A percentile compares a stretch with the other conserved stretches of the same genome.
These are phyloP conservation scores for Adansonia grandidieri DNA, from an alignment of 441 rosid species.

Conservation along the genomic window DNA sequence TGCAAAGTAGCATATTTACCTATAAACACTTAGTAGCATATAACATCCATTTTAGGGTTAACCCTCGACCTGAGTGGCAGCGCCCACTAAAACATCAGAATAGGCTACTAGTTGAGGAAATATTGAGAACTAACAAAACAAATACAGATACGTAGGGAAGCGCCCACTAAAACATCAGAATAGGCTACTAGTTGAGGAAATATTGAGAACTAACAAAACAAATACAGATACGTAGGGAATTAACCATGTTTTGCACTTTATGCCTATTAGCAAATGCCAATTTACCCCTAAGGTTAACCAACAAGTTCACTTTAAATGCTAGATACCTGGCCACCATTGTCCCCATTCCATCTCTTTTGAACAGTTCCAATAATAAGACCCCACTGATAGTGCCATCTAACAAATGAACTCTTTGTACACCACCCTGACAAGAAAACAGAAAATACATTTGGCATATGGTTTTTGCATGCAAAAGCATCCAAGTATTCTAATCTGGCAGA, in stretches of 20 bases:
- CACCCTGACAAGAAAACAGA: slow-evolving; percentile 60
- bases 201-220: neutral
- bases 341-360: slow-evolving; percentile 97
- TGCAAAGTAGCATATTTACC: neutral
- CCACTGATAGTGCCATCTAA: slow-evolving; percentile 93
- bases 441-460: neutral
- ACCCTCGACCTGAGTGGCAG: neutral
- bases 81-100: neutral
- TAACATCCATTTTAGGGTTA: neutral
- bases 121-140: neutral
- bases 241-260: slow-evolving; percentile 10
- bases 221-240: neutral
- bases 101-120: neutral
- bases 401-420: slow-evolving; percentile 94
- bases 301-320: slow-evolving; percentile 19
- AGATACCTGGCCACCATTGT: slow-evolving; percentile 97
- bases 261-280: neutral
- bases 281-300: neutral
- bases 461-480: slow-evolving; percentile 4
- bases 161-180: neutral
- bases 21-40: slow-evolving; percentile 26
- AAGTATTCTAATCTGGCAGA: neutral
- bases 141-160: neutral
- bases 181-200: neutral
- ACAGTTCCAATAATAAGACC: slow-evolving; percentile 80